Evolutionary conservation across 805 yeast species (phyloP).

Genomic region (Suhomyces prunicola): DNA sequence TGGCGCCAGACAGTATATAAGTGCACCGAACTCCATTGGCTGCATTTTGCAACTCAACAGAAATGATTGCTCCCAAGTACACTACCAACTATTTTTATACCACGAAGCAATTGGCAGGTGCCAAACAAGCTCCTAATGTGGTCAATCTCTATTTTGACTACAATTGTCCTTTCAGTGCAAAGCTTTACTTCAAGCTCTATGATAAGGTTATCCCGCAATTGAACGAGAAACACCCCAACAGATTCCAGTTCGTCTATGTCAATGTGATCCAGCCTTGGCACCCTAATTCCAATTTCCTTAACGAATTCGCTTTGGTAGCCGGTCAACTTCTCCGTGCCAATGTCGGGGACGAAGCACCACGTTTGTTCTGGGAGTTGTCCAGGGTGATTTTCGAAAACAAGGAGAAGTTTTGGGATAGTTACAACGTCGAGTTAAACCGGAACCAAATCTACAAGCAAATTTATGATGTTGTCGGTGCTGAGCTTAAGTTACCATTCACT

Average conservation of each 20-base stretch:
- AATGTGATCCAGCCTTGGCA: slow-evolving; percentile 94
- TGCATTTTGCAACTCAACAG: neutral
- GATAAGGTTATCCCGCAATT: slow-evolving; percentile 52
- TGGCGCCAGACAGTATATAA: neutral
- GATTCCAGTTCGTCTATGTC: slow-evolving; percentile 59
- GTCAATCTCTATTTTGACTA: slow-evolving; percentile 71
- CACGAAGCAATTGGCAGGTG: slow-evolving; percentile 14
- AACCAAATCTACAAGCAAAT: slow-evolving; percentile 53
- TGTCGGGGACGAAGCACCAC: slow-evolving; percentile 18
- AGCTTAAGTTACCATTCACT: slow-evolving; percentile 27
- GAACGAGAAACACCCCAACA: slow-evolving; percentile 42
- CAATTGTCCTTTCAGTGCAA: slow-evolving; percentile 73
- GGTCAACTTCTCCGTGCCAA: slow-evolving; percentile 55
- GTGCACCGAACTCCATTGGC: neutral
- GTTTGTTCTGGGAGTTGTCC: slow-evolving; percentile 47
- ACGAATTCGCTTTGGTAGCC: slow-evolving; percentile 71
- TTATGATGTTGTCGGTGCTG: slow-evolving; percentile 31
- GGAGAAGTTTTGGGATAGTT: slow-evolving; percentile 58
- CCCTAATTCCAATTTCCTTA: slow-evolving; percentile 61
- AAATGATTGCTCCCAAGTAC: slow-evolving; percentile 43
- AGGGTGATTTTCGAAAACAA: slow-evolving; percentile 54
- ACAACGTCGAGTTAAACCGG: slow-evolving; percentile 51
- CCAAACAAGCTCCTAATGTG: slow-evolving; percentile 30
- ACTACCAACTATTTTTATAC: slow-evolving; percentile 32
- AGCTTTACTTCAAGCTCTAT: slow-evolving; percentile 55